Evolutionary conservation across 2,329 filamentous ascomycete species (phyloP), one percentile per base, ranked within the genome.

Genomic region (Cercospora zeina): DNA sequence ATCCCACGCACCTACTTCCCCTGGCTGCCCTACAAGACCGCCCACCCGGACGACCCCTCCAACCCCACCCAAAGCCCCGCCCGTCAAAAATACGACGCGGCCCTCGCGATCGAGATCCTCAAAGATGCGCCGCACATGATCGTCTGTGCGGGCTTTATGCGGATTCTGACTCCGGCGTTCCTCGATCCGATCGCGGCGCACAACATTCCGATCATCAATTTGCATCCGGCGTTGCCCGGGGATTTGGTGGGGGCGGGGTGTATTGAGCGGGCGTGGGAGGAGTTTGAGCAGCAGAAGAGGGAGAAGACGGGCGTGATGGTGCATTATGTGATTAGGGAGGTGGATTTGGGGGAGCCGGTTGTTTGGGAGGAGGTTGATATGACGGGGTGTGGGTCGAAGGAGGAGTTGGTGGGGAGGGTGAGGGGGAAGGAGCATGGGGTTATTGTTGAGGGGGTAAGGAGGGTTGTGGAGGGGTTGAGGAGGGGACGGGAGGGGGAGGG

Each of bases 111-210:
- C 45, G 81, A 88, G 63, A 83, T 96, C 57, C 79, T 93, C 24
- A 74, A 77, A 4, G 83, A 88, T 65, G 77, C 77, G 61, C 91
- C 91, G 0, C 85, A 93, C 59, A 76, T 96, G 59, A 85, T 96
- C 54, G 88, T 95, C 8, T 89, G 92, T 68, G 88, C 90, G 3
- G 91, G 92, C 2, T 96, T 90, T 83, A 96, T 96, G 91, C 88
- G 95, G 74, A 88, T 96, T 61, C 83, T 96, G 54, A 87, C 86
- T 0, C 79, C 81, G 2, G 78, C 81, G 1, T 95, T 96, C 73
- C 79, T 96, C 53, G 81, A 83, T 8, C 89, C 90, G 1, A 73
- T 96, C 7, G 81, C 84, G 34, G 78, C 75, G 11, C 84, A 81
- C 0, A 83, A 82, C 0, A 80, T 93, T 36, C 83, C 82, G 24